Base-by-base conservation (phyloP, 148 eudicot genomes). In the Chenopodium album region DNA sequence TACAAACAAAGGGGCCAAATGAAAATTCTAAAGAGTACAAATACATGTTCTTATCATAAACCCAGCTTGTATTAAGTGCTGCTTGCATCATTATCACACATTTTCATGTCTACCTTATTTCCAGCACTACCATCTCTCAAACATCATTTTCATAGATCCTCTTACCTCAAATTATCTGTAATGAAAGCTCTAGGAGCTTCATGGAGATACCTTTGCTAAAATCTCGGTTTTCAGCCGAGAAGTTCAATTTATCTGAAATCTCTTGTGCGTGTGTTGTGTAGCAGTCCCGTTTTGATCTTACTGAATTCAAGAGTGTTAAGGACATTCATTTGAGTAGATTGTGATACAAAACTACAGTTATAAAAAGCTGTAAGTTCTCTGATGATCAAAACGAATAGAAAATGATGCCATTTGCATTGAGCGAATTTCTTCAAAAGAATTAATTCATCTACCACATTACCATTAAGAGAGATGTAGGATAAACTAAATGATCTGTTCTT, bases 371-470 rank as follows among this genome's bases (percentile, higher is more conserved):
- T 37, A 37, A 37, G 8, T 37, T 37, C 44, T 37, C 7, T 37
- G 44, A 37, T 37, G 44, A 37, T 37, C 44, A 37, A 37, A 37
- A 14, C 16, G 13, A 60, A 34, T 76, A 8, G 77, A 62, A 64
- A 63, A 81, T 29, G 60, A 81, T 59, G 48, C 46, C 29, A 77
- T 26, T 44, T 70, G 64, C 31, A 48, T 65, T 47, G 71, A 54
- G 2, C 64, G 48, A 73, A 63, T 56, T 76, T 76, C 76, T 47
- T 74, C 81, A 66, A 56, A 74, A 74, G 69, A 77, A 73, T 67
- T 81, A 19, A 69, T 67, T 41, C 87, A 67, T 81, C 68, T 81
- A 73, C 81, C 67, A 78, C 78, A 80, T 73, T 79, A 62, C 52
- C 11, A 84, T 28, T 52, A 63, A 48, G 80, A 60, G 76, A 76